phyloP scores from a whole-genome alignment of 345 rosid species.

The Schrenkiella parvula region DNA sequence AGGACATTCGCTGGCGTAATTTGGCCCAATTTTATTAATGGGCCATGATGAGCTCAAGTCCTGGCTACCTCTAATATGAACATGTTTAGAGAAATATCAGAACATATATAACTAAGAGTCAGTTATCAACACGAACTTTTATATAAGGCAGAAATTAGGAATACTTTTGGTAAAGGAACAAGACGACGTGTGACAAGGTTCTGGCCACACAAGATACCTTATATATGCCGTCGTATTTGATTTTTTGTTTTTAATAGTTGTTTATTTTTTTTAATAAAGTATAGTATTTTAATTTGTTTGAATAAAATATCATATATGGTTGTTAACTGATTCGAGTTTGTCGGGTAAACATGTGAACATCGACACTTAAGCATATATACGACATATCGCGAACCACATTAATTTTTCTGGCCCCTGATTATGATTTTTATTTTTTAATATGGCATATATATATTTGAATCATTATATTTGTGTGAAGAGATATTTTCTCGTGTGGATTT shows the following conservation, averaged over 20 bases:
- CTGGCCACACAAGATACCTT: conserved; percentile 12
- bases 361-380: neutral
- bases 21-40: neutral
- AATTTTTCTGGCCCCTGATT: neutral
- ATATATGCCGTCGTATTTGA: neutral
- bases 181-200: neutral
- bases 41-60: neutral
- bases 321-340: neutral
- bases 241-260: too few species aligned
- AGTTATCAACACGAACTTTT: conserved; percentile 12
- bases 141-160: conserved; percentile 24
- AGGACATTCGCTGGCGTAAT: neutral
- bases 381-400: conserved; percentile 1
- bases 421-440: neutral
- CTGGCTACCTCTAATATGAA: neutral
- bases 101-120: neutral
- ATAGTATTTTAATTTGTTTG: neutral
- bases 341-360: conserved; percentile 25
- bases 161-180: conserved; percentile 15
- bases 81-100: neutral
- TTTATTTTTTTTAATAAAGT: neutral
- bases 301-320: neutral
- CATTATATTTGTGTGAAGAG: neutral
- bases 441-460: too few species aligned
- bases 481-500: neutral